These are phyloP conservation scores for Skeletonema tropicum DNA, from an alignment of 108 stramenopile genomes.

Conservation along the genomic window DNA sequence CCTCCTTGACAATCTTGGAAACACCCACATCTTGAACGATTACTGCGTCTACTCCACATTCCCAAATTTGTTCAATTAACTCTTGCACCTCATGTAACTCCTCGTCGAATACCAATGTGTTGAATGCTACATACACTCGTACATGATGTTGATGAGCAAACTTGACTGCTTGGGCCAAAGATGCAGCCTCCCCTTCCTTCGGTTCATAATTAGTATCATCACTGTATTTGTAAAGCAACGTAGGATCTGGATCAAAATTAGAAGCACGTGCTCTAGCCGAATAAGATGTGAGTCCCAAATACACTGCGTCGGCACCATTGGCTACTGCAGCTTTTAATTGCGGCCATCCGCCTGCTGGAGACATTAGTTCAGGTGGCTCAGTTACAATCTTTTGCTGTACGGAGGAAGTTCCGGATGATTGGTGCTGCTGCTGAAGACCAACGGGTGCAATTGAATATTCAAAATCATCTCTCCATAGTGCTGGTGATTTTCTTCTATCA, in stretches of 20 bases:
- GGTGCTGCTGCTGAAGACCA: constrained; percentile 1
- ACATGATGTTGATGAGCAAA: constrained; percentile 53
- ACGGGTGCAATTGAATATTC: constrained; percentile 15
- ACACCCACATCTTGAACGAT: constrained; percentile 81
- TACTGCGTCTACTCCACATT: constrained; percentile 73
- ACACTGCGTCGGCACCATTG: constrained; percentile 82
- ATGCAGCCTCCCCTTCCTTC: constrained; percentile 8
- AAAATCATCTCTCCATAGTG: constrained; percentile 70
- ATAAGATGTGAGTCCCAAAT: constrained; percentile 70
- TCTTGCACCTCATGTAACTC: constrained; percentile 66
- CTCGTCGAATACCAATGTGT: constrained; percentile 71
- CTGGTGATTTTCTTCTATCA: constrained; percentile 70
- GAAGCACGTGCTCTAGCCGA: constrained; percentile 70
- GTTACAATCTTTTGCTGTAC: background rate
- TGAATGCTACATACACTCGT: constrained; percentile 71
- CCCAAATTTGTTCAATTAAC: constrained; percentile 48
- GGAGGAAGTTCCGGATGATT: background rate
- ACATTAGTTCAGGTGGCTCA: constrained; percentile 73
- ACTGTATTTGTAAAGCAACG: constrained; percentile 26
- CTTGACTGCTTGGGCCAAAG: constrained; percentile 48
- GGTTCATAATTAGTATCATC: background rate
- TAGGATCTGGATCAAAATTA: constrained; percentile 69
- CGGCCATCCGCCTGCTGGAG: constrained; percentile 77
- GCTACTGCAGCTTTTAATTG: constrained; percentile 73
- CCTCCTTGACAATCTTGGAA: constrained; percentile 43